Evolutionary conservation across 345 rosid species (phyloP).

Genomic region (Linum lewisii): DNA sequence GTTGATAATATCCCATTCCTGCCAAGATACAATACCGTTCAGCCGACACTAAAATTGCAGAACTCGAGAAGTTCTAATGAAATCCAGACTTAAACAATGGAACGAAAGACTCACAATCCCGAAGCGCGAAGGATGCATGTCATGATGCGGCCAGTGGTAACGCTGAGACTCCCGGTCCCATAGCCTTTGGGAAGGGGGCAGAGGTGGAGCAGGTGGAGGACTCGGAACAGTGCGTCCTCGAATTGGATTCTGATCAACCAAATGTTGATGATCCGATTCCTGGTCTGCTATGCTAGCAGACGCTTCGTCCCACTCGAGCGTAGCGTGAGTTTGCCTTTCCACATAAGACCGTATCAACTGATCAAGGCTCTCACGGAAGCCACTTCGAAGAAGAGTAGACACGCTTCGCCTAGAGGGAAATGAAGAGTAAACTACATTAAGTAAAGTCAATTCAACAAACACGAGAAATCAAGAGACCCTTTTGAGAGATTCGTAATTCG

Average conservation of each 20-base stretch:
- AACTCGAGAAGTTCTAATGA: neutral
- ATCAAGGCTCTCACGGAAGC: constrained; percentile 82
- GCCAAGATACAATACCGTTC: constrained; percentile 12
- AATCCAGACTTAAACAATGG: neutral
- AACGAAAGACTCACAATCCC: constrained; percentile 47
- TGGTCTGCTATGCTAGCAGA: constrained; percentile 38
- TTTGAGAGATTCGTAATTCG: constrained; percentile 8
- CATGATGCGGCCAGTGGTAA: constrained; percentile 53
- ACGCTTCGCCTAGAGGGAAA: constrained; percentile 67
- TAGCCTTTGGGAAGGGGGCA: constrained; percentile 37
- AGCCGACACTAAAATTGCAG: neutral
- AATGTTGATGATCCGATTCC: constrained; percentile 42
- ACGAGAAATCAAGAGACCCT: constrained; percentile 1
- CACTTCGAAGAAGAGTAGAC: constrained; percentile 80
- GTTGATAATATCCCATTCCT: constrained; percentile 80
- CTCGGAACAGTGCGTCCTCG: constrained; percentile 34
- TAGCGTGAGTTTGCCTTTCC: constrained; percentile 67
- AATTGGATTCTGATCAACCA: constrained; percentile 35
- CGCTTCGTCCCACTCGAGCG: constrained; percentile 53
- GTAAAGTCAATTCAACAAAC: constrained; percentile 12
- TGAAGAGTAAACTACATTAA: constrained; percentile 1
- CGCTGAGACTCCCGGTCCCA: constrained; percentile 59
- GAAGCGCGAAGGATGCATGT: constrained; percentile 52
- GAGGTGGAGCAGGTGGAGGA: constrained; percentile 38
- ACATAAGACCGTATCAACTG: constrained; percentile 75